Percentiles rank a stretch among this genome's conserved stretches.
These are phyloP conservation scores for Nicotiana obtusifolia DNA, from an alignment of 257 asterid genomes.

Conservation along the genomic window DNA sequence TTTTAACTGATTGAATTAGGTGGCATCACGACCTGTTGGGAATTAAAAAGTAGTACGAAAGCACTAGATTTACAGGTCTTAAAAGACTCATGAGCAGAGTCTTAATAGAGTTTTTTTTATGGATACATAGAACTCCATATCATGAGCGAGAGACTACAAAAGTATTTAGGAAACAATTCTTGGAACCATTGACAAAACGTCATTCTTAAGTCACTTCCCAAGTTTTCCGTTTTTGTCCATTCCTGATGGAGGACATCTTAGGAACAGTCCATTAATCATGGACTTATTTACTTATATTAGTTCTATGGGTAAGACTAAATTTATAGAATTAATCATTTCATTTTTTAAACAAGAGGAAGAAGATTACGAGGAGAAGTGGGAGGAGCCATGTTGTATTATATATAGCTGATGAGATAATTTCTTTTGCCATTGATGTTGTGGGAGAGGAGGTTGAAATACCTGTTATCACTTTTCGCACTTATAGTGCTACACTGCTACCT, in stretches of 20 bases:
- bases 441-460: constrained; percentile 35
- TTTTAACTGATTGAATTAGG: fast-evolving
- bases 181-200: constrained; percentile 4
- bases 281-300: constrained; percentile 24
- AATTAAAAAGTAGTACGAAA: no score
- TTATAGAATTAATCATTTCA: constrained; percentile 18
- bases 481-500: constrained; percentile 39
- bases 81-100: no score
- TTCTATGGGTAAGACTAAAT: constrained; percentile 7
- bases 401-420: constrained; percentile 34
- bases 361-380: not conserved
- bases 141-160: no score
- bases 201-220: constrained; percentile 21
- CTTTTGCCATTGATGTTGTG: constrained; percentile 38
- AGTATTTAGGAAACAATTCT: not conserved
- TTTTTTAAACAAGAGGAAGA: constrained; percentile 7
- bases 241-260: constrained; percentile 43
- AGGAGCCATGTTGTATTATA: constrained; percentile 29
- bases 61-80: no score
- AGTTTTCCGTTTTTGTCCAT: constrained; percentile 24
- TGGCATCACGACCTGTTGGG: no score
- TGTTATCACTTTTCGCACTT: constrained; percentile 36
- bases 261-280: constrained; percentile 1
- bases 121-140: no score
- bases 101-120: no score